Evolutionary conservation across 306 rosid genomes (phyloP).

Genomic region (Arachis stenosperma): DNA sequence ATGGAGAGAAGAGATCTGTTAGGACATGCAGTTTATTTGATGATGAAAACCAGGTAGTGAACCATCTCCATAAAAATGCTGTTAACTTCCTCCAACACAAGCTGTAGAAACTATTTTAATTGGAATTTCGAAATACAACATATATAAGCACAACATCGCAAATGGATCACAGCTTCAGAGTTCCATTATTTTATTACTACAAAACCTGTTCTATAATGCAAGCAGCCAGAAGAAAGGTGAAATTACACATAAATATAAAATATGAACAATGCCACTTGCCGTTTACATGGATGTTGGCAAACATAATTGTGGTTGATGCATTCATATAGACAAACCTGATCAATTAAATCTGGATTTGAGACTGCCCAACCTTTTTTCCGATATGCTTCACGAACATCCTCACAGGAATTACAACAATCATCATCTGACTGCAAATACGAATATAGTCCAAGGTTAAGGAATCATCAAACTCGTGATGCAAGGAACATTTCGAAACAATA

Average conservation of each 20-base stretch:
- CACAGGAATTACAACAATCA: slow-evolving; percentile 89
- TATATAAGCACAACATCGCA: slow-evolving; percentile 19
- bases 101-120: slow-evolving; percentile 20
- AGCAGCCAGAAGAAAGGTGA: not conserved
- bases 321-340: slow-evolving; percentile 70
- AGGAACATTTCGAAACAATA: slow-evolving; percentile 24
- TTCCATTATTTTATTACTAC: slow-evolving; percentile 1
- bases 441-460: slow-evolving; percentile 1
- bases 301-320: not conserved
- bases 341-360: slow-evolving; percentile 91
- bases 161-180: slow-evolving; percentile 7
- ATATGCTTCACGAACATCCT: slow-evolving; percentile 98
- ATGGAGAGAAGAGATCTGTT: slow-evolving; percentile 4
- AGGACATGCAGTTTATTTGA: slow-evolving; percentile 17
- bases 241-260: slow-evolving; percentile 14
- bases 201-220: not conserved
- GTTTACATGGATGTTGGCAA: slow-evolving; percentile 2
- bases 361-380: slow-evolving; percentile 93
- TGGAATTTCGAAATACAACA: slow-evolving; percentile 23
- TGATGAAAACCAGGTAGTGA: slow-evolving; percentile 11
- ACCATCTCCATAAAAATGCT: slow-evolving; percentile 4
- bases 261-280: not conserved
- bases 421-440: slow-evolving; percentile 68
- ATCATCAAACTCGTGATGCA: not conserved
- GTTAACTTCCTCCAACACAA: slow-evolving; percentile 1